Base-by-base conservation (phyloP, 306 rosid species). In the Luffa acutangula region DNA sequence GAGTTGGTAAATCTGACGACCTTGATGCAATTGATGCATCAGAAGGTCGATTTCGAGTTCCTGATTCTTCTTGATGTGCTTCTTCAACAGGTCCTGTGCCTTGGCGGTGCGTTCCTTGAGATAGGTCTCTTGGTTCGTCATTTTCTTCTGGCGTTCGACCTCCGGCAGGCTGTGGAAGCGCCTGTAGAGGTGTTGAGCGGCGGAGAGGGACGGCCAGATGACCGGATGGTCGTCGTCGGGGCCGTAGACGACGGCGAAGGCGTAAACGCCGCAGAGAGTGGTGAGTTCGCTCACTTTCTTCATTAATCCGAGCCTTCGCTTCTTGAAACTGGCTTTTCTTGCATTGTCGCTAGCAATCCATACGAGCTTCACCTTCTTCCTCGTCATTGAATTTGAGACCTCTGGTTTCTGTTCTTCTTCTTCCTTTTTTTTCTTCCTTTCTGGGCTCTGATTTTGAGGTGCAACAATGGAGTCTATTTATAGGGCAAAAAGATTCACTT, bases 221-320 rank as follows among this genome's bases (percentile, higher is more conserved):
- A 64, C 10, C 0, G 80, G 81, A 20, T 74, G 56, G 4, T 78
- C 71, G 0, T 56, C 48, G 14, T 60, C 84, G 0, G 82, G 83
- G 18, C 83, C 77, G 20, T 71, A 42, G 25, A 85, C 21, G 34
- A 87, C 37, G 51, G 81, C 21, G 51, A 80, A 82, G 0, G 81
- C 87, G 10, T 25, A 56, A 17, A 86, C 84, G 21, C 60, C 89
- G 36, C 88, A 86, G 0, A 84, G 81, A 46, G 67, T 81, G 20
- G 69, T 67, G 17, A 86, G 81, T 56, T 88, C 89, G 0, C 41
- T 74, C 37, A 82, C 79, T 66, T 88, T 88, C 84, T 88, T 86
- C 54, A 88, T 3, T 43, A 88, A 12, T 10, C 85, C 83, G 1
- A 14, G 54, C 37, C 70, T 82, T 58, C 87, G 76, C 54, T 84